Conservation (phyloP, 2,329 filamentous ascomycete genomes). For the Biscogniauxia sp. region DNA sequence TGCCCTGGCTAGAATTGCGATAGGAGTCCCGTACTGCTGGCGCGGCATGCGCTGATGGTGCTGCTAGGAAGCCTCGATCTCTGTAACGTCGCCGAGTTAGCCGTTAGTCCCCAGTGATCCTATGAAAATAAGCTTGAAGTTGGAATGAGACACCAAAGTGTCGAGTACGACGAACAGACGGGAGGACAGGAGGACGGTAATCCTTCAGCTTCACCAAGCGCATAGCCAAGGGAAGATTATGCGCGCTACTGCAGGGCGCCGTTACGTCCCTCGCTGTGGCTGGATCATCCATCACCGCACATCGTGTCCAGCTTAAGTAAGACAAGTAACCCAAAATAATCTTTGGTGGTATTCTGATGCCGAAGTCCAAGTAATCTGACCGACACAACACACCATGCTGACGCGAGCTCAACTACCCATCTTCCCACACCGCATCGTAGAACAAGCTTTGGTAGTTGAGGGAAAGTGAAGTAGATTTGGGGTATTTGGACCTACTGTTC, state of each 20-base stretch:
- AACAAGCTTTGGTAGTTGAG: background rate
- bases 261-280: constrained; percentile 3
- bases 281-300: background rate
- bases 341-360: background rate
- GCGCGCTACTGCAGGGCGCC: constrained; percentile 14
- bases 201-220: constrained; percentile 4
- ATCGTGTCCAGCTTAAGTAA: background rate
- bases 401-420: background rate
- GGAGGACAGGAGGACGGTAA: constrained; percentile 12
- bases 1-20: constrained; percentile 36
- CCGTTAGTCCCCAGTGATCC: constrained; percentile 15
- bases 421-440: background rate
- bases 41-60: constrained; percentile 32
- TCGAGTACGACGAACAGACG: constrained; percentile 11
- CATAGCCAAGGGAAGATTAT: constrained; percentile 7
- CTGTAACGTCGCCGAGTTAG: constrained; percentile 25
- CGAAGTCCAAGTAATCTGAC: background rate
- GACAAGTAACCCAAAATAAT: background rate
- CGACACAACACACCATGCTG: background rate
- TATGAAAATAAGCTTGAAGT: constrained; percentile 1
- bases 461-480: background rate
- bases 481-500: constrained; percentile 23
- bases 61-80: constrained; percentile 28
- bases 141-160: background rate
- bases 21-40: constrained; percentile 35